A percentile compares a stretch with the other conserved stretches of the same genome.
Evolutionary conservation across 2,329 filamentous ascomycete genomes (phyloP).

Genomic region (Cladosporium sp.): DNA sequence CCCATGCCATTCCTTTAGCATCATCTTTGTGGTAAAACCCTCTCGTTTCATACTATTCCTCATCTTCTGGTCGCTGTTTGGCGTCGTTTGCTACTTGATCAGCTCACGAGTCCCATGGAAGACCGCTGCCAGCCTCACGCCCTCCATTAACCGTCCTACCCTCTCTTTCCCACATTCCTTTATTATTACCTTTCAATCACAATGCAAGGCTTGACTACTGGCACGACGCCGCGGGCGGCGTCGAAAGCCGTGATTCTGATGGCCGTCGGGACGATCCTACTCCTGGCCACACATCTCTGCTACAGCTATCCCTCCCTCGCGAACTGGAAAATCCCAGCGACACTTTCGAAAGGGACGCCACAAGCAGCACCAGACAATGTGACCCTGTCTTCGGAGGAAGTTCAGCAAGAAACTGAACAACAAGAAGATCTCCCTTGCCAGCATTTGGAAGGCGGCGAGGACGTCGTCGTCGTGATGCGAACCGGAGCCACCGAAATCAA

Average conservation of each 20-base stretch:
- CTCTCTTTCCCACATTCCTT: neutral
- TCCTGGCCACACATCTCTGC: constrained; percentile 1
- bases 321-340: constrained; percentile 2
- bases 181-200: neutral
- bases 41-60: neutral
- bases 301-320: constrained; percentile 3
- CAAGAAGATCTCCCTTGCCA: neutral
- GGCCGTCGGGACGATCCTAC: neutral
- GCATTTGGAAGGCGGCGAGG: constrained; percentile 23
- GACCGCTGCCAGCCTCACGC: no score
- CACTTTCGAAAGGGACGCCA: neutral
- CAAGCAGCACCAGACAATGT: neutral
- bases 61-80: neutral
- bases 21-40: no score
- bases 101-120: neutral
- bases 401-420: neutral
- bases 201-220: constrained; percentile 3
- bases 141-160: no score
- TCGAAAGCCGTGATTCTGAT: constrained; percentile 3
- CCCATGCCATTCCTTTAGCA: neutral
- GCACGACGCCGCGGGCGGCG: constrained; percentile 6
- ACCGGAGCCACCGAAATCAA: constrained; percentile 53
- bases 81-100: neutral
- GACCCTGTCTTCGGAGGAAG: neutral
- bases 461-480: constrained; percentile 52